A percentile compares a stretch with the other conserved stretches of the same genome.
Conservation (phyloP, 1,284 basidiomycete species). For the Ceratobasidium sp. region DNA sequence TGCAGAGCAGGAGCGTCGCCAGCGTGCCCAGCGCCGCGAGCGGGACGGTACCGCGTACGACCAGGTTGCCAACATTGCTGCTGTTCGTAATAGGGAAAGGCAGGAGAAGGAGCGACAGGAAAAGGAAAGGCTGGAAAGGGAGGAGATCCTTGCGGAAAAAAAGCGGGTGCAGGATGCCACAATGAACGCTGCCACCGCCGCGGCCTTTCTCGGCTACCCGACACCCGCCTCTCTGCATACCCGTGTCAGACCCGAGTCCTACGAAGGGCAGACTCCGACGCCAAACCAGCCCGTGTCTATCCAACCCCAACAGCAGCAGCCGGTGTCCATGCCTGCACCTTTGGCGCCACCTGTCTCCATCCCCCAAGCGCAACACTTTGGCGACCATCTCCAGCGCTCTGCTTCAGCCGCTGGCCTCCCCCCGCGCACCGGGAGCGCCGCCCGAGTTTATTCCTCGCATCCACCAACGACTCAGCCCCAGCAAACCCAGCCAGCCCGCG, state of each 20-base stretch:
- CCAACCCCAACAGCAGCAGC: slow-evolving; percentile 28
- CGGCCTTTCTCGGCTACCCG: slow-evolving; percentile 17
- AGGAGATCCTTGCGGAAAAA: slow-evolving; percentile 9
- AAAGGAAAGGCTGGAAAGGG: slow-evolving; percentile 32
- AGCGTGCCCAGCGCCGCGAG: slow-evolving; percentile 42
- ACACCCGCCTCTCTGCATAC: slow-evolving; percentile 24
- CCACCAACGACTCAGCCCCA: slow-evolving; percentile 7
- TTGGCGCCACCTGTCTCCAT: slow-evolving; percentile 20
- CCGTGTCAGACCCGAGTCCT: slow-evolving; percentile 35
- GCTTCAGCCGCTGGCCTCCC: slow-evolving; percentile 3
- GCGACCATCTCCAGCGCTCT: slow-evolving; percentile 7
- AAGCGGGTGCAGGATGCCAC: slow-evolving; percentile 38
- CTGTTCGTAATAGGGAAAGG: slow-evolving; percentile 4
- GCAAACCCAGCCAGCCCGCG: not conserved
- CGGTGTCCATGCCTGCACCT: not conserved
- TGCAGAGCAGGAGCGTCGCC: slow-evolving; percentile 34
- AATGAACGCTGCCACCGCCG: slow-evolving; percentile 13
- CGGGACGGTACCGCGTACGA: slow-evolving; percentile 31
- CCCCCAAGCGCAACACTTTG: slow-evolving; percentile 34
- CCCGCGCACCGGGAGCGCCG: slow-evolving; percentile 18
- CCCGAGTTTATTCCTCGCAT: slow-evolving; percentile 4
- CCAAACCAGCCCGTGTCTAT: slow-evolving; percentile 13
- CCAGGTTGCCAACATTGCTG: slow-evolving; percentile 36
- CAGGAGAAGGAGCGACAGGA: slow-evolving; percentile 17
- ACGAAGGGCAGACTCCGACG: slow-evolving; percentile 17